Base-by-base conservation (phyloP, 768 basidiomycete genomes). In the Mycena latifolia region DNA sequence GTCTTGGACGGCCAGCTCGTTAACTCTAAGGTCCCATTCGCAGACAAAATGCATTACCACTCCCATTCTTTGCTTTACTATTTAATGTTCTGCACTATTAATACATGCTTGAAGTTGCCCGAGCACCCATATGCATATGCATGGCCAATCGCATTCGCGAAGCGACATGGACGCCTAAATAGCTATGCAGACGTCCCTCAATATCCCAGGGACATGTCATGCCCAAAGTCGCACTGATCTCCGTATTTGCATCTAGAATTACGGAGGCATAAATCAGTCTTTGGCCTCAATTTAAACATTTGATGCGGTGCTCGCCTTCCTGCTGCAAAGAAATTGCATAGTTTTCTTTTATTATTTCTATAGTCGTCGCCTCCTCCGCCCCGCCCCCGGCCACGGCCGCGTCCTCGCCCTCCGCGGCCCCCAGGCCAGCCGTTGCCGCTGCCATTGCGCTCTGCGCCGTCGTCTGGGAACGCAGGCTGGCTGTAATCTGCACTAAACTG, bases 311-410 rank as follows among this genome's bases (percentile, higher is more conserved):
- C 93, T 94, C 89, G 91, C 93, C 92, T 94, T 92, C 92, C 93
- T 88, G 89, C 86, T 82, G 88, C 87, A 87, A 89, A 94, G 85
- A 94, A 94, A 86, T 85, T 91, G 91, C 93, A 94, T 81, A 91
- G 89, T 89, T 87, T 89, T 89, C 90, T 88, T 89, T 89, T 93
- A 87, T 82, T 92, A 80, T 86, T 85, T 90, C 86, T 91, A 90
- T 84, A 87, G 70, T 85, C 86, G 47, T 86, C 86, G 43, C 87
- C 82, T 53, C 81, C 79, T 43, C 83, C 74, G 53, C 87, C 86
- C 53, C 90, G 79, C 61, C 89, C 88, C 58, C 89, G 80, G 39
- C 91, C 88, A 55, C 88, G 81, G 47, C 85, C 85, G 56, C 88
- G 81, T 48, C 83, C 83, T 54, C 84, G 77, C n/a, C 85, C 86